Evolutionary conservation across 805 yeast genomes (phyloP), one percentile per base, ranked within the genome.

Genomic region (Candida pseudofarinosa): DNA sequence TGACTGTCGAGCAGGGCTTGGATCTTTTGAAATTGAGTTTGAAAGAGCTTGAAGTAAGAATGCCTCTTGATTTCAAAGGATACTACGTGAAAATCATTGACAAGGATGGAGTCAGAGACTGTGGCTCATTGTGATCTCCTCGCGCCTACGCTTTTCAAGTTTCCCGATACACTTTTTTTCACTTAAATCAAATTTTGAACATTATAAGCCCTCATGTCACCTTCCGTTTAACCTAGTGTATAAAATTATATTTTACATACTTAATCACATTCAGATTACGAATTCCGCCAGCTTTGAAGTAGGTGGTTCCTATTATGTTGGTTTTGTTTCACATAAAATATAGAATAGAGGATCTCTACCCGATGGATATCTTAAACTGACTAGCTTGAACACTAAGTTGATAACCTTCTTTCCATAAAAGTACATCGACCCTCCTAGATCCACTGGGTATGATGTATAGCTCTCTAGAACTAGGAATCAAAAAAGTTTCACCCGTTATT

Each of bases 61-160:
- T 88, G 83, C 97, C 97, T 35, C 77, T 93, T 46, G 98, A 91
- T 58, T 91, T 87, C 75, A 93, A 91, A 71, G 98, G 98, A 23
- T 80, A 84, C 23, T 60, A 71, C 56, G 74, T 85, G 38, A 83
- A 84, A 62, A 72, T 81, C 18, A 83, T 86, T 15, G 85, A 77
- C 56, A 67, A 81, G 61, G 77, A 75, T 46, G 85, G 87, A 49
- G 65, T 78, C 60, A 66, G 77, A 64, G 61, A 59, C 42, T 54
- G 65, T 37, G 53, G 28, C 10, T 23, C 28, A 7, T 23, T 23
- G 10, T 23, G 28, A 23, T 23, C 28, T 23, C 10, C 28, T 23
- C 10, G 28, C 10, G 6, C 28, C 28, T 10, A 23, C 10, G n/a
- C n/a, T n/a, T n/a, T 7, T 23, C 10, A 23, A 7, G 28, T 7